Percentiles rank a stretch among this genome's conserved stretches.
phyloP scores from a whole-genome alignment of 2,329 filamentous ascomycete species.

The Neofusicoccum parvum region DNA sequence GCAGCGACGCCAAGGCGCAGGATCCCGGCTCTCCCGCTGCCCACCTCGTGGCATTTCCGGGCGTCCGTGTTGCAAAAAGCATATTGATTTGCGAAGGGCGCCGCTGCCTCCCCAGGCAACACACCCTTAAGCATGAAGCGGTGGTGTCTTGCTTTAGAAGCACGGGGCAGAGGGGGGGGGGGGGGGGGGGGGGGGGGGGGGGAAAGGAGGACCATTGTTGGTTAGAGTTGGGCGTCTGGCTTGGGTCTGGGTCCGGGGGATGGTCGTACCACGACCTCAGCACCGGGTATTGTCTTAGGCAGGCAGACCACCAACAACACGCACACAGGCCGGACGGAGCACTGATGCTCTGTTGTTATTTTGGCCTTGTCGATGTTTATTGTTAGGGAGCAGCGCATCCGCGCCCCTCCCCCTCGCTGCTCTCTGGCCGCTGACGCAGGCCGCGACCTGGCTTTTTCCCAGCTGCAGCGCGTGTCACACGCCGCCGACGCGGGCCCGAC shows the following conservation, averaged over 20 bases:
- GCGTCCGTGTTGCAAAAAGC: background rate
- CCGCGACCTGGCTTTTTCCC: background rate
- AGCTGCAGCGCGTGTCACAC: constrained; percentile 1
- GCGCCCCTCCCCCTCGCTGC: too few species aligned
- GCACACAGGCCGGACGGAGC: too few species aligned
- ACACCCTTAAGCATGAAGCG: too few species aligned
- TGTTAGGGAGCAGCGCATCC: background rate
- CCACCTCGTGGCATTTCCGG: background rate
- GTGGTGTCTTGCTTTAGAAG: background rate
- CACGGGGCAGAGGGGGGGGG: background rate
- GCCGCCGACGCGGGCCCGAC: background rate
- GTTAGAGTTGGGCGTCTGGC: background rate
- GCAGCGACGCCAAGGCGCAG: background rate
- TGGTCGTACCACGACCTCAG: too few species aligned
- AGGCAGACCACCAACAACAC: too few species aligned
- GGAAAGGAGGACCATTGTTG: background rate
- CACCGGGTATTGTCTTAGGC: too few species aligned
- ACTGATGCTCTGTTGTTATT: too few species aligned
- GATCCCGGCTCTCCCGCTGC: background rate
- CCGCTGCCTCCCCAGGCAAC: background rate
- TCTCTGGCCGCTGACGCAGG: background rate
- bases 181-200: constrained; percentile 4
- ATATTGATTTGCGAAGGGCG: background rate
- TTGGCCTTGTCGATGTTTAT: too few species aligned
- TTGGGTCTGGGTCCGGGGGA: too few species aligned